Evolutionary conservation across 2,329 filamentous ascomycete species (phyloP).

Genomic region (Aspergillus carbonarius): DNA sequence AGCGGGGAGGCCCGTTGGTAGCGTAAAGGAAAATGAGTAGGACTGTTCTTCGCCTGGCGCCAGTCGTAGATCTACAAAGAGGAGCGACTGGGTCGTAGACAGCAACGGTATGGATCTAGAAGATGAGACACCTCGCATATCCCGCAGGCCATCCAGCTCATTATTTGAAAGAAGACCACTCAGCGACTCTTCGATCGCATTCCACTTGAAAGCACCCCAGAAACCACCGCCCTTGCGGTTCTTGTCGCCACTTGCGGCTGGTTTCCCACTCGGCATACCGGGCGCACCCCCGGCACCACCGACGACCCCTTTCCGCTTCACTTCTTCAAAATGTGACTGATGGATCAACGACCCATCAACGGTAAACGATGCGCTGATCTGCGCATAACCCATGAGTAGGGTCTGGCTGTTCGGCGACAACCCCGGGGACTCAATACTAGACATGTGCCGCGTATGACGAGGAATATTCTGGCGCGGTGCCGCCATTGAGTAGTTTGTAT

Average conservation of each 20-base stretch:
- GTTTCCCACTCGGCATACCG: constrained; percentile 63
- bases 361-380: constrained; percentile 87
- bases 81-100: constrained; percentile 91
- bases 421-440: constrained; percentile 37
- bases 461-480: constrained; percentile 52
- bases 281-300: constrained; percentile 79
- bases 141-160: constrained; percentile 89
- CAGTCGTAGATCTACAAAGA: constrained; percentile 90
- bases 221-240: constrained; percentile 71
- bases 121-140: constrained; percentile 86
- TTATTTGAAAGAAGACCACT: constrained; percentile 82
- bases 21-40: constrained; percentile 80
- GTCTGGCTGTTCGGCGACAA: constrained; percentile 55
- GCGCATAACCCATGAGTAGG: constrained; percentile 97
- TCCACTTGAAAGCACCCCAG: constrained; percentile 82
- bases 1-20: constrained; percentile 87
- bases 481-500: constrained; percentile 53
- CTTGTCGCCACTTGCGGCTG: constrained; percentile 27
- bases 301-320: constrained; percentile 89
- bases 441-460: constrained; percentile 46
- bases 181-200: constrained; percentile 80
- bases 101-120: constrained; percentile 85
- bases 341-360: constrained; percentile 90
- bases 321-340: constrained; percentile 86
- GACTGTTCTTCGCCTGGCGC: constrained; percentile 83